These are phyloP conservation scores for Scheffersomyces stambukii DNA, from an alignment of 1,139 yeast genomes.

Conservation along the genomic window DNA sequence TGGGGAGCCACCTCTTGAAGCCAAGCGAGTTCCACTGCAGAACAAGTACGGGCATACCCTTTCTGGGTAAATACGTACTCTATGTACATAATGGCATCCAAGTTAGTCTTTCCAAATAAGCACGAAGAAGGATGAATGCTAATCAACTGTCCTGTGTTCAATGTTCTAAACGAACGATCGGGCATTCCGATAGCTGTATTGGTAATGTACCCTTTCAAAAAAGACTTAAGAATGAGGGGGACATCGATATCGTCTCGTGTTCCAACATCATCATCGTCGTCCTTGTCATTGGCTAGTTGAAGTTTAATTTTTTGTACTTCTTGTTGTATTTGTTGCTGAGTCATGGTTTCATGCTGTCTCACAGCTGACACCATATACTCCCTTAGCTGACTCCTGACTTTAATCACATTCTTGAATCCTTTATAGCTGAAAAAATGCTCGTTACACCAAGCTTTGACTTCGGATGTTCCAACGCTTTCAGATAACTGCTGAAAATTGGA, in stretches of 20 bases:
- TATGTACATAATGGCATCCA: constrained; percentile 89
- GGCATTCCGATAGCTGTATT: constrained; percentile 95
- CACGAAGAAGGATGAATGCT: constrained; percentile 91
- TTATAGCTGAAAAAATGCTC: constrained; percentile 71
- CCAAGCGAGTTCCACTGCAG: constrained; percentile 84
- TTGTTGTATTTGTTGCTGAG: constrained; percentile 22
- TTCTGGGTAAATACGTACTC: constrained; percentile 92
- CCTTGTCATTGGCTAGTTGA: constrained; percentile 22
- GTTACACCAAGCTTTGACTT: constrained; percentile 83
- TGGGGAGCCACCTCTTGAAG: constrained; percentile 80
- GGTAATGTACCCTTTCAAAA: constrained; percentile 73
- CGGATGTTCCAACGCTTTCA: too few species aligned
- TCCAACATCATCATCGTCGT: constrained; percentile 20
- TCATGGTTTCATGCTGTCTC: constrained; percentile 33
- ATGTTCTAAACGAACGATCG: constrained; percentile 86
- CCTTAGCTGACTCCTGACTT: constrained; percentile 70
- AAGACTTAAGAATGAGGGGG: constrained; percentile 64
- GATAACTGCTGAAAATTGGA: constrained; percentile 55
- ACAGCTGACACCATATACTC: constrained; percentile 60
- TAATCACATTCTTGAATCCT: constrained; percentile 74
- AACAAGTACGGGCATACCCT: constrained; percentile 87
- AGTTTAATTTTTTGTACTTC: constrained; percentile 23
- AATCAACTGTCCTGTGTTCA: constrained; percentile 72
- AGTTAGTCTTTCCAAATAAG: constrained; percentile 70
- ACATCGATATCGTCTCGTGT: constrained; percentile 36